phyloP scores from a whole-genome alignment of 192 early-diverging fungal species.

The Coemansia sp. region DNA sequence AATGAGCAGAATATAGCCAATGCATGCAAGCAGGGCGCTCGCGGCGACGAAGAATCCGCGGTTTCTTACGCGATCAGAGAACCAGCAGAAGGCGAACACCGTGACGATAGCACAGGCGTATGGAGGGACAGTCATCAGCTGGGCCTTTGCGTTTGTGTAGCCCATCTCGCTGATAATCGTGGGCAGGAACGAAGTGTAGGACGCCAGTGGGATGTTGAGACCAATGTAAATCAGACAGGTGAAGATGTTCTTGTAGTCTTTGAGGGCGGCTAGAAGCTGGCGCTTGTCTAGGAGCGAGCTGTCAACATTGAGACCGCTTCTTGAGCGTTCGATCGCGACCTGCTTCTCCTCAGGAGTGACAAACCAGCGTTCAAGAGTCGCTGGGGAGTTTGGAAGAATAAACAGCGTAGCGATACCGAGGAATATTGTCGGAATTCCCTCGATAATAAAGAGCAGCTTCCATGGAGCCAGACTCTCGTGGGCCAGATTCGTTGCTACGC shows the following conservation, averaged over 20 bases:
- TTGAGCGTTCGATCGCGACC: slow-evolving; percentile 56
- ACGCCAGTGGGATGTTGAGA: slow-evolving; percentile 63
- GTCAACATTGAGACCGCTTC: slow-evolving; percentile 46
- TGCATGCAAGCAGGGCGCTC: slow-evolving; percentile 30
- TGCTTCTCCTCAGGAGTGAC: slow-evolving; percentile 56
- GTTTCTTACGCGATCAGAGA: slow-evolving; percentile 52
- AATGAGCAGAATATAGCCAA: slow-evolving; percentile 50
- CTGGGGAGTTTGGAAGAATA: slow-evolving; percentile 59
- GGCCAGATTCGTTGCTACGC: slow-evolving; percentile 57
- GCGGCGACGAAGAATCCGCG: slow-evolving; percentile 53
- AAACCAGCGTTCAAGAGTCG: slow-evolving; percentile 46
- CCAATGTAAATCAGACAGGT: slow-evolving; percentile 65
- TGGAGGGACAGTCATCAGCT: slow-evolving; percentile 57
- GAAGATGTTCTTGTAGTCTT: slow-evolving; percentile 57
- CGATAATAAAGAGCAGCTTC: slow-evolving; percentile 76
- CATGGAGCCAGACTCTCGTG: slow-evolving; percentile 60
- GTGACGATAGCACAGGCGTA: slow-evolving; percentile 51
- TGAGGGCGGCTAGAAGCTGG: slow-evolving; percentile 53
- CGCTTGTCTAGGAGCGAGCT: slow-evolving; percentile 29
- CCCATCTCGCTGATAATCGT: slow-evolving; percentile 71
- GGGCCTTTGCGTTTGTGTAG: slow-evolving; percentile 52
- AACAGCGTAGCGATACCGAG: slow-evolving; percentile 59
- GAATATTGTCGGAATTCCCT: slow-evolving; percentile 62
- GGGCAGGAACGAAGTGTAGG: slow-evolving; percentile 68
- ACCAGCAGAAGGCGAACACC: slow-evolving; percentile 42